Evolutionary conservation across 1,284 basidiomycete genomes (phyloP).

Genomic region (Coriolopsis trogii): DNA sequence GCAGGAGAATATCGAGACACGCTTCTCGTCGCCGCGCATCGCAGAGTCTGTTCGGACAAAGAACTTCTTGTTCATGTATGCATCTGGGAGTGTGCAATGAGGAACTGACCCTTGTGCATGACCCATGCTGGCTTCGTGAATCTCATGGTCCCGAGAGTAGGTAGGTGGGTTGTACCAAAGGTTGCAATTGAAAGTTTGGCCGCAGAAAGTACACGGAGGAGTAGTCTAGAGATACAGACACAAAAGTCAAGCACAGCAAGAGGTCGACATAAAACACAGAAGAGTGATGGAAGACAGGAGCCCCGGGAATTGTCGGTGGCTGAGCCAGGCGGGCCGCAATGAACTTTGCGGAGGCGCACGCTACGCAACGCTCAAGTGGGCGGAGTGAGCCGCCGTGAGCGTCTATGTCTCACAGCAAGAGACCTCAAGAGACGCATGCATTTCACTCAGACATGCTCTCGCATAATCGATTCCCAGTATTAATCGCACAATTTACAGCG

Average conservation of each 20-base stretch:
- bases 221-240: not conserved
- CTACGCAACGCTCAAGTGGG: no score
- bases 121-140: conserved; percentile 83
- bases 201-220: not conserved
- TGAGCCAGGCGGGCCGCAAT: no score
- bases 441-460: no score
- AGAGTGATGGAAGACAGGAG: no score
- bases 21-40: conserved; percentile 50
- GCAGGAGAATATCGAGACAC: conserved; percentile 88
- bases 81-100: not conserved
- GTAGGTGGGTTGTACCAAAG: not conserved
- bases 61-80: not conserved
- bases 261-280: no score
- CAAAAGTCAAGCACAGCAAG: not conserved
- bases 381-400: no score
- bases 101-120: conserved; percentile 56
- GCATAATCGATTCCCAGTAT: no score
- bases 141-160: conserved; percentile 46
- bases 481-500: no score
- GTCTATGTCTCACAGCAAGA: no score
- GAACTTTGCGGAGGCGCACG: no score
- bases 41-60: conserved; percentile 23
- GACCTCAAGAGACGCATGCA: no score
- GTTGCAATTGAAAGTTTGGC: not conserved
- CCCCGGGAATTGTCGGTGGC: no score